Base-by-base conservation (phyloP, 2,329 filamentous ascomycete species). In the Colletotrichum falcatum region DNA sequence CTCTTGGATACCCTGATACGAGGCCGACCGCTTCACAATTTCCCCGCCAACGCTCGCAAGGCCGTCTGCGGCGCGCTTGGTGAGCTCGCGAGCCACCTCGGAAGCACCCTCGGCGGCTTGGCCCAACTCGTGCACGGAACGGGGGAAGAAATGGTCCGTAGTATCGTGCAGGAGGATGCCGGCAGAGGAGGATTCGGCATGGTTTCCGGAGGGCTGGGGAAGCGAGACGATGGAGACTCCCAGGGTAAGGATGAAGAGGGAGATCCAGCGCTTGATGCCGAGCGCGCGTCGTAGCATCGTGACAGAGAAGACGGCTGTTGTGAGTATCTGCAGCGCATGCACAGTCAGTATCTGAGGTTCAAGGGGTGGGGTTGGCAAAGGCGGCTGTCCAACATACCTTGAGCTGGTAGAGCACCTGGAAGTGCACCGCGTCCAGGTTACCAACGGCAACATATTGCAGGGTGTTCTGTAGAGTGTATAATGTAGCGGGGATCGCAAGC, bases 401-500 rank as follows among this genome's bases (percentile, higher is more conserved):
- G 68, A 98, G 85, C 81, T 99, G 95, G 79, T 96, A 97, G 33
- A 96, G 89, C 70, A 97, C 91, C 80, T 98, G 95, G 78, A 98
- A 98, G 64, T 95, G 94, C 5, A 96, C 94, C 0, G 95, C 93
- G 76, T 97, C 94, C 75, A 98, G 81, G 75, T 98, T 98, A 72
- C 93, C 94, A 14, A 98, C 90, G 1, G 94, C 95, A 62, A 97
- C 88, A 77, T 98, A 99, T 79, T 98, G 94, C 64, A 98, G 83
- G n/a, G 93, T 92, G 78, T 98, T 98, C 77, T 98, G 94, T 35
- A 98, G 79, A 0, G 95, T 97, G 79, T 97, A 98, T 1, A 98
- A 85, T 5, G 90, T 87, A 5, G 95, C 96, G 0, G 95, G 96
- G 51, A 98, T 90, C 11, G 94, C 94, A 73, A 99, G 83, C 81